phyloP scores from a whole-genome alignment of 1,284 basidiomycete genomes.

The Cutaneotrichosporon sp. region DNA sequence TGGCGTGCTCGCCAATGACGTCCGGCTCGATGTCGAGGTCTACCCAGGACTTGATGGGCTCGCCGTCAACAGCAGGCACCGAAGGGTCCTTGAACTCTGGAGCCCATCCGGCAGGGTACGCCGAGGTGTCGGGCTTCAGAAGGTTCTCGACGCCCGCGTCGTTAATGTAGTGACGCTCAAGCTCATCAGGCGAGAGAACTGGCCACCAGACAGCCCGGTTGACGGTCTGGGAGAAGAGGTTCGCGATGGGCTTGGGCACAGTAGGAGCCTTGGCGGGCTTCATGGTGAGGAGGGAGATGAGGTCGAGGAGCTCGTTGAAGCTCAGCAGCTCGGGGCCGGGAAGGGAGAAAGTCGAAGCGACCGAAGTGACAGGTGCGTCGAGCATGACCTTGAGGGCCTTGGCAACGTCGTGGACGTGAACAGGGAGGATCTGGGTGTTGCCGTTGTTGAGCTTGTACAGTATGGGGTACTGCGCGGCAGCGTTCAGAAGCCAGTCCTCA shows the following conservation, averaged over 20 bases:
- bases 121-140: conserved; percentile 52
- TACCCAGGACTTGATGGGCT: conserved; percentile 51
- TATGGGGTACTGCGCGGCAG: conserved; percentile 86
- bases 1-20: conserved; percentile 82
- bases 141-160: conserved; percentile 60
- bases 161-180: conserved; percentile 79
- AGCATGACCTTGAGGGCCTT: conserved; percentile 80
- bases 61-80: conserved; percentile 45
- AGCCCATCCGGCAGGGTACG: conserved; percentile 45
- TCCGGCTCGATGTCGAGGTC: conserved; percentile 63
- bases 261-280: conserved; percentile 63
- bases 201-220: conserved; percentile 87
- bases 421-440: conserved; percentile 79
- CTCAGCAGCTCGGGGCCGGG: conserved; percentile 86
- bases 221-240: conserved; percentile 60
- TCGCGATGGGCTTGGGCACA: conserved; percentile 71
- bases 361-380: conserved; percentile 58
- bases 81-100: conserved; percentile 52
- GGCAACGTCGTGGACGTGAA: conserved; percentile 92
- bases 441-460: conserved; percentile 91
- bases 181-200: conserved; percentile 82
- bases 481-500: conserved; percentile 92
- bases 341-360: conserved; percentile 67
- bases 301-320: conserved; percentile 74
- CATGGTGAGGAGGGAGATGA: conserved; percentile 76